Evolutionary conservation across 257 asterid species (phyloP), one percentile per base, ranked within the genome.

Genomic region (Solanum raphanifolium): DNA sequence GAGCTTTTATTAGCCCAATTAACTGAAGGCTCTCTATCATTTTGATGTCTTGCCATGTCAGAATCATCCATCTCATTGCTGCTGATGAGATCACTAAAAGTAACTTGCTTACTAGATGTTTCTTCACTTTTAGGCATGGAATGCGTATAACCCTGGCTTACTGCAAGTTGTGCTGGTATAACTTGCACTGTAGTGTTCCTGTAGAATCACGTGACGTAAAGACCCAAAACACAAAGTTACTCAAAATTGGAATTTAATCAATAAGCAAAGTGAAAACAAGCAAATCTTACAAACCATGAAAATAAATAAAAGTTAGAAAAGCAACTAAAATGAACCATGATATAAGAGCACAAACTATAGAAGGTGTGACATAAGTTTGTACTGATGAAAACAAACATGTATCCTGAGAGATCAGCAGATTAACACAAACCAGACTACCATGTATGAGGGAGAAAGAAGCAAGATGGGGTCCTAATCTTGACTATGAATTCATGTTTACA

Each of bases 21-120:
- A 65, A 36, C 90, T 43, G 93, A 90, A 86, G 93, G 94, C 89
- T 93, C 98, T 91, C 91, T 91, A 86, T 92, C 96, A 90, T 76
- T 91, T 83, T 91, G 95, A 35, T 89, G 93, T 88, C 92, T 94
- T 81, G 90, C 93, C 84, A 87, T 78, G 83, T 95, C 98, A 76
- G 94, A 89, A 86, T 93, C 99, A 81, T 94, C 99, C 89, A 92
- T 88, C 68, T 93, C 98, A 88, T 89, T 93, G 88, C 88, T 91
- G 91, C 95, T 92, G 87, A 93, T 98, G 91, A 92, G 94, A 91
- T 95, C 95, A 84, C 95, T 94, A 89, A 95, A 95, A 86, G 98
- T 96, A 86, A 96, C 99, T 86, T 96, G 96, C 90, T 95, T 96
- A 88, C 92, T 88, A 83, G 90, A 88, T 62, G 93, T 83, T 87